Evolutionary conservation across 2,329 filamentous ascomycete genomes (phyloP).

Genomic region (Talaromyces sp.): DNA sequence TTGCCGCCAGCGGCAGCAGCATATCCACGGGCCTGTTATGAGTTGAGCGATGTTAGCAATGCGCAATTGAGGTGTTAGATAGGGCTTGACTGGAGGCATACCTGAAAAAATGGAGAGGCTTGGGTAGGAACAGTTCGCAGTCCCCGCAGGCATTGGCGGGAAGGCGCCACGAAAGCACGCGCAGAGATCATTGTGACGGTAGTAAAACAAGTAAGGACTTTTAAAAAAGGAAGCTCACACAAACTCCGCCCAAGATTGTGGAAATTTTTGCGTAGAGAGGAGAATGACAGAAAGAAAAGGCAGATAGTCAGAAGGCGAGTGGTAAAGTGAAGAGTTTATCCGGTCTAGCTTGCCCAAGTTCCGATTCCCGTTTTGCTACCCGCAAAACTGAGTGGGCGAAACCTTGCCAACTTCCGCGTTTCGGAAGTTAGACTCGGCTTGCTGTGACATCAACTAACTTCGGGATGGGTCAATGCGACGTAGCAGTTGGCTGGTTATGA

Average conservation of each 20-base stretch:
- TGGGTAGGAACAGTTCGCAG: conserved; percentile 49
- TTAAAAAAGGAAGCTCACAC: neutral
- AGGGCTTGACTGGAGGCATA: conserved; percentile 29
- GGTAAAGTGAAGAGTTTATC: conserved; percentile 16
- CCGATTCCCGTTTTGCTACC: conserved; percentile 15
- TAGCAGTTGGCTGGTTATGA: neutral
- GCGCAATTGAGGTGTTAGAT: conserved; percentile 14
- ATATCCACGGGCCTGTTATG: conserved; percentile 59
- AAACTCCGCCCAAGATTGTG: conserved; percentile 9
- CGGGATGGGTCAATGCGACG: conserved; percentile 1
- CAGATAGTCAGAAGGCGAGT: neutral
- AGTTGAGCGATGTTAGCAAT: conserved; percentile 18
- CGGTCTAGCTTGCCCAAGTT: conserved; percentile 14
- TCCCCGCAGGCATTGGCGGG: conserved; percentile 74
- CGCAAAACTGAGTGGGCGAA: conserved; percentile 4
- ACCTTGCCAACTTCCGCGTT: conserved; percentile 20
- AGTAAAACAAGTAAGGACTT: conserved; percentile 16
- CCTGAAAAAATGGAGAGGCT: conserved; percentile 54
- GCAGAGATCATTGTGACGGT: conserved; percentile 71
- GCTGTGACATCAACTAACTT: conserved; percentile 5
- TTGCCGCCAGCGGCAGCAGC: conserved; percentile 52
- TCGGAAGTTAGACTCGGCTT: conserved; percentile 18
- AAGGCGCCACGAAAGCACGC: conserved; percentile 71
- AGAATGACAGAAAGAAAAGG: conserved; percentile 12
- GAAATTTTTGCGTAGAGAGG: conserved; percentile 1